Evolutionary conservation across 495 filamentous ascomycete species (phyloP).

Genomic region (Penicillium soppii): DNA sequence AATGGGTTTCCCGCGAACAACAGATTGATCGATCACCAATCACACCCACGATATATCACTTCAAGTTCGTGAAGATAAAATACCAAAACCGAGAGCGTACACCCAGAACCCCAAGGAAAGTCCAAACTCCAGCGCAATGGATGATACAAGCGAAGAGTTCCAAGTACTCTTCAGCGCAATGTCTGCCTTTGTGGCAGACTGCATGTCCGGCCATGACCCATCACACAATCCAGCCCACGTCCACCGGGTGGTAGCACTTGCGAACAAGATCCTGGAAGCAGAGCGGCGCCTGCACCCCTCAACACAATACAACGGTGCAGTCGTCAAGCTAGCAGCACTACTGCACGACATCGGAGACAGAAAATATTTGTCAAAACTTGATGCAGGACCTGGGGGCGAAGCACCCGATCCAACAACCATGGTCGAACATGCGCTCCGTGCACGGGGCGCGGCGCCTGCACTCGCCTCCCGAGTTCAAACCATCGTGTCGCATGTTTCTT

Average conservation of each 20-base stretch:
- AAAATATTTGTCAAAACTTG: slow-evolving; percentile 60
- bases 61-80: background rate
- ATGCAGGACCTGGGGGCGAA: background rate
- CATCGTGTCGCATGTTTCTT: slow-evolving; percentile 73
- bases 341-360: slow-evolving; percentile 86
- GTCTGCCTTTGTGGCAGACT: slow-evolving; percentile 58
- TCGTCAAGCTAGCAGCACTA: slow-evolving; percentile 71
- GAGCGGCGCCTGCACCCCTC: slow-evolving; percentile 37
- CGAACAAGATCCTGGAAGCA: slow-evolving; percentile 55
- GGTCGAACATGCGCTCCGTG: slow-evolving; percentile 57
- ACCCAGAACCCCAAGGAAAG: background rate
- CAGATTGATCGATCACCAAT: background rate
- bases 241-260: slow-evolving; percentile 69
- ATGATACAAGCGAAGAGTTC: slow-evolving; percentile 18
- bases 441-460: slow-evolving; percentile 48
- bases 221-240: slow-evolving; percentile 88
- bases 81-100: background rate
- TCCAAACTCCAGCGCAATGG: slow-evolving; percentile 1
- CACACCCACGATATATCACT: background rate
- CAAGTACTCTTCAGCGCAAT: slow-evolving; percentile 46
- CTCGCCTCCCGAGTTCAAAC: slow-evolving; percentile 65
- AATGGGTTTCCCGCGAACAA: background rate
- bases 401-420: slow-evolving; percentile 46
- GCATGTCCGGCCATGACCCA: slow-evolving; percentile 80
- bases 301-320: slow-evolving; percentile 44